Evolutionary conservation across 805 yeast species (phyloP), one percentile per base, ranked within the genome.

Genomic region (Candida fluviatilis): DNA sequence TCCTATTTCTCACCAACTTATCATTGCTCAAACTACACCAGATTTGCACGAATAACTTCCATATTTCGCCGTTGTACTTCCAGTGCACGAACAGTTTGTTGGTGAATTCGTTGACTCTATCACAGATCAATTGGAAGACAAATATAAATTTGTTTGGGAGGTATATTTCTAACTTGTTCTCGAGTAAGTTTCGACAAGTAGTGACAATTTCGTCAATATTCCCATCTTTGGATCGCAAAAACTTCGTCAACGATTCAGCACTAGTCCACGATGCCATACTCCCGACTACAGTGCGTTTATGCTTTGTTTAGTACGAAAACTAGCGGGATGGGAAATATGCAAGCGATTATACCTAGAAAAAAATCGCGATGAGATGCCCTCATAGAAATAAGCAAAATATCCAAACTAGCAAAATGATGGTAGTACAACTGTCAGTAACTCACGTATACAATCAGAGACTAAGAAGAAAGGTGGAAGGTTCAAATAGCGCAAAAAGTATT

Each of bases 71-170:
- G 38, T 62, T 57, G n/a, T 40, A 52, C 47, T 71, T 78, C 64
- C 78, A 79, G 4, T 51, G 43, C 2, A 55, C 43, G 47, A 65
- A 66, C n/a, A 36, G 31, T n/a, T 49, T 50, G 15, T 50, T 46
- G n/a, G 57, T 54, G 33, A 67, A 69, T 39, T 79, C 85, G 40
- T 73, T 72, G 50, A 83, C 55, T 38, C 89, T 64, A 50, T 82
- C 87, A 36, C 76, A 66, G 1, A 83, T 43, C 24, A 84, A 61
- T 34, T 80, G 85, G 35, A 82, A 64, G 3, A 82, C 59, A 45
- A 84, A 84, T 1, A 58, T 51, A 17, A 71, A 69, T 38, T 62
- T 62, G 40, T 79, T 74, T 6, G 89, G 90, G 11, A 84, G 66
- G 38, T 64, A 69, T 2, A 76, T 63, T 38, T 54, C 37, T 21